These are phyloP conservation scores for Xylaria bambusicola DNA, from an alignment of 495 filamentous ascomycete genomes.

Conservation along the genomic window DNA sequence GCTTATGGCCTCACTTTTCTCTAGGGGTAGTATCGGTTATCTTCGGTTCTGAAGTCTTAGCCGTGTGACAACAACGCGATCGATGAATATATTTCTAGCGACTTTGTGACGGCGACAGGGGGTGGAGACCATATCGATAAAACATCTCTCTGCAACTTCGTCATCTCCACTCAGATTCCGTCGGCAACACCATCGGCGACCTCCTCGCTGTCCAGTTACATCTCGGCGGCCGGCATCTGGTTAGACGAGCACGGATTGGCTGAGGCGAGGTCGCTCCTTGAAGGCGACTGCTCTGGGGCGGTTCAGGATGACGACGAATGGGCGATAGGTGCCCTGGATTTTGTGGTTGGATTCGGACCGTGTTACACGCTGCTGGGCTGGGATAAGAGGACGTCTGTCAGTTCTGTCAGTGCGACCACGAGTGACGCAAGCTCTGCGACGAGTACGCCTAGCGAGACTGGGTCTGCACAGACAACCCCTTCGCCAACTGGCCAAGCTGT, in stretches of 20 bases:
- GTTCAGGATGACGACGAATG: not conserved
- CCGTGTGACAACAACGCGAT: too few species aligned
- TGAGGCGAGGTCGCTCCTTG: not conserved
- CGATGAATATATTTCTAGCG: too few species aligned
- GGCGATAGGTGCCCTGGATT: not conserved
- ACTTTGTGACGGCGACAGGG: not conserved
- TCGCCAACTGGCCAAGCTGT: too few species aligned
- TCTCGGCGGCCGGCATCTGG: conserved; percentile 1
- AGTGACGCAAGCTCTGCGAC: not conserved
- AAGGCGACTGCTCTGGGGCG: not conserved
- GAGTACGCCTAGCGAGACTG: not conserved
- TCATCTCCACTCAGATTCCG: not conserved
- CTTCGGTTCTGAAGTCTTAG: too few species aligned
- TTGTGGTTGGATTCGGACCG: not conserved
- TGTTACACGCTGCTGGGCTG: not conserved
- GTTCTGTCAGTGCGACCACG: not conserved
- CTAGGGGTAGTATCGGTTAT: too few species aligned
- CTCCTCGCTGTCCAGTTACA: not conserved
- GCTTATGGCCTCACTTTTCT: too few species aligned
- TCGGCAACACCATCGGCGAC: not conserved
- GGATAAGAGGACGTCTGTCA: not conserved
- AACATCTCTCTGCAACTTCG: not conserved
- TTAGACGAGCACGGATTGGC: not conserved
- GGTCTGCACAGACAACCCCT: too few species aligned
- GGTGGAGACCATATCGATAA: not conserved